These are phyloP conservation scores for Cryptococcus jaspeensis DNA, from an alignment of 1,284 basidiomycete species.

Conservation along the genomic window DNA sequence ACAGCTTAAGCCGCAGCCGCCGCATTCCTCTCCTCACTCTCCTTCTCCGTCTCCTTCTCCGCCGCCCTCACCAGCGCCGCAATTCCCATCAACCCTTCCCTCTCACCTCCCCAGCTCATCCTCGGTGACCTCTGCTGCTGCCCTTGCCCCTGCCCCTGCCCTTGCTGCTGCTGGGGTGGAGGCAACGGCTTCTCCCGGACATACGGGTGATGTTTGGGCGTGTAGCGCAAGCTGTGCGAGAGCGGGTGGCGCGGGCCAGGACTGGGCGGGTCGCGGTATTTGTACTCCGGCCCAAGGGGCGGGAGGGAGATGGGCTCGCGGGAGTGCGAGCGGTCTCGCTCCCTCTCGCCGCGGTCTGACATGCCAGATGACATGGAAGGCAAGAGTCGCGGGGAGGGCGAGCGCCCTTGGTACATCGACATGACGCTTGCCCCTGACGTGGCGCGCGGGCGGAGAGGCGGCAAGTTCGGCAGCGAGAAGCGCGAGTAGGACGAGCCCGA, in stretches of 20 bases:
- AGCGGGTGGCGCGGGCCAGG: too few species aligned
- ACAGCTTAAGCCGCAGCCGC: not conserved
- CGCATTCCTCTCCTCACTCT: slow-evolving; percentile 4
- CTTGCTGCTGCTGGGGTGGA: too few species aligned
- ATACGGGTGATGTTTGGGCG: slow-evolving; percentile 17
- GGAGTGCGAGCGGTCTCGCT: not conserved
- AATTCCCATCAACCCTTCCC: slow-evolving; percentile 27
- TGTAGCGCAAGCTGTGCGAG: not conserved
- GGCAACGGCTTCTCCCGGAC: slow-evolving; percentile 5
- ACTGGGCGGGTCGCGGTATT: slow-evolving; percentile 6
- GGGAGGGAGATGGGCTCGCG: slow-evolving; percentile 9
- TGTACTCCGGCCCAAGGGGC: slow-evolving; percentile 7
- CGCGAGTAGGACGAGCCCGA: slow-evolving; percentile 2
- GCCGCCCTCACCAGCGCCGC: slow-evolving; percentile 45
- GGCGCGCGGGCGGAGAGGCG: slow-evolving; percentile 27
- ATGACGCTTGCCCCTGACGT: slow-evolving; percentile 11
- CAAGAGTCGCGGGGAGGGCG: slow-evolving; percentile 14
- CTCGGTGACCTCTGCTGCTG: too few species aligned
- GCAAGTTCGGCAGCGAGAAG: slow-evolving; percentile 16
- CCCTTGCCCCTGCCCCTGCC: too few species aligned
- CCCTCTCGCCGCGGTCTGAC: slow-evolving; percentile 4
- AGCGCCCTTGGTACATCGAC: slow-evolving; percentile 2
- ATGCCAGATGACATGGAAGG: not conserved
- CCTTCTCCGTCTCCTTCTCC: slow-evolving; percentile 29
- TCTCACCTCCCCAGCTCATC: slow-evolving; percentile 7